phyloP scores from a whole-genome alignment of 345 rosid species.

The Pistacia vera region DNA sequence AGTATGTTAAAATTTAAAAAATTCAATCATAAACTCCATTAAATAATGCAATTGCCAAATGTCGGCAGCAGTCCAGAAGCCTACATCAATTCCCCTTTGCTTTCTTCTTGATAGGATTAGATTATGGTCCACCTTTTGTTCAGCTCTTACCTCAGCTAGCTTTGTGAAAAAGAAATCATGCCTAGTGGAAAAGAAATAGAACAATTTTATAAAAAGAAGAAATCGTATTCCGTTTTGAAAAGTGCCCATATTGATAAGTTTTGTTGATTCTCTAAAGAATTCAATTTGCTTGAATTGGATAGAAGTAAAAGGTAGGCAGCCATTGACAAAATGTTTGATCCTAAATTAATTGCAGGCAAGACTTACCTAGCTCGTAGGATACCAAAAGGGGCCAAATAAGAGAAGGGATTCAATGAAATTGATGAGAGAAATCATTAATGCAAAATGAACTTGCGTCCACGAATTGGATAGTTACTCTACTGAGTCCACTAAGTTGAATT shows the following conservation, averaged over 20 bases:
- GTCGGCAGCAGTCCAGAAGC: background rate
- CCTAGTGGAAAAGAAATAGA: background rate
- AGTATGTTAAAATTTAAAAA: background rate
- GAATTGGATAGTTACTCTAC: background rate
- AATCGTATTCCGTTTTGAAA: background rate
- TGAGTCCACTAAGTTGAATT: background rate
- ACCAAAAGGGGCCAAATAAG: slow-evolving; percentile 8
- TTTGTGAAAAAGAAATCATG: background rate
- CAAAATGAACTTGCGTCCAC: slow-evolving; percentile 18
- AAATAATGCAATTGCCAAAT: background rate
- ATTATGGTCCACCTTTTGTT: background rate
- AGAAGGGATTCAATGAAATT: background rate
- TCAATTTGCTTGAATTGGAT: background rate
- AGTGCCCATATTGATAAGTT: background rate
- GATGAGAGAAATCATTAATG: background rate
- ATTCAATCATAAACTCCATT: background rate
- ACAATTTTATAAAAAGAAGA: background rate
- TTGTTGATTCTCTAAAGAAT: background rate
- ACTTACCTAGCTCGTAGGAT: slow-evolving; percentile 22
- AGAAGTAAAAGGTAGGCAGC: background rate
- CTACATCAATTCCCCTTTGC: background rate
- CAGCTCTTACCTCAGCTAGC: background rate
- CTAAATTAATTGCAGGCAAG: background rate
- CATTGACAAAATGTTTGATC: background rate
- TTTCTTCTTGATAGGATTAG: background rate